Conservation (phyloP, 345 rosid genomes). For the Salix brachista region DNA sequence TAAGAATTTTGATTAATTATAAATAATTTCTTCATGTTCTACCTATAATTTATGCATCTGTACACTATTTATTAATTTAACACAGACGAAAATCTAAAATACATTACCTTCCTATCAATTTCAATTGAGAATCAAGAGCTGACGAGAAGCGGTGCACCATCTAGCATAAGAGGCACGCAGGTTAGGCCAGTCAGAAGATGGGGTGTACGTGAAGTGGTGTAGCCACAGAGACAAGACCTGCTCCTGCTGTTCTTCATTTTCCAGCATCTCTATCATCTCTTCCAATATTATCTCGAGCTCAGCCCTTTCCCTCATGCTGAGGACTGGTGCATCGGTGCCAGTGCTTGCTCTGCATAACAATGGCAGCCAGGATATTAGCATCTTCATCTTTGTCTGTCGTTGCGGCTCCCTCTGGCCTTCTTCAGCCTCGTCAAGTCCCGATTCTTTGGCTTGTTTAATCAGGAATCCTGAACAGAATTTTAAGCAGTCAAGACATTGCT, state of each 20-base stretch:
- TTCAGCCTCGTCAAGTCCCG: slow-evolving; percentile 29
- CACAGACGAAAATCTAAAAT: not conserved
- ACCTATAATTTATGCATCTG: not conserved
- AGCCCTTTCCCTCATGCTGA: slow-evolving; percentile 41
- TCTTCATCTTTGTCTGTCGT: slow-evolving; percentile 47
- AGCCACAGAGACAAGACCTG: slow-evolving; percentile 79
- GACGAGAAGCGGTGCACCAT: slow-evolving; percentile 74
- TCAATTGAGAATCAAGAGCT: slow-evolving; percentile 35
- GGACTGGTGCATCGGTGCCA: slow-evolving; percentile 62
- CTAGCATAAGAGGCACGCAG: slow-evolving; percentile 55
- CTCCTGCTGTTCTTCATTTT: slow-evolving; percentile 57
- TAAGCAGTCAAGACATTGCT: not conserved
- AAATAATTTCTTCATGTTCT: too few species aligned
- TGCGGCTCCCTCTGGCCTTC: slow-evolving; percentile 38
- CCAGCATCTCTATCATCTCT: slow-evolving; percentile 50
- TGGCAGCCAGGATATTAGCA: slow-evolving; percentile 74
- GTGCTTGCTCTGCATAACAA: slow-evolving; percentile 67
- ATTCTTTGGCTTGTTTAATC: slow-evolving; percentile 59
- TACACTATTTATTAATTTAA: not conserved
- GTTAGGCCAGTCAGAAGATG: slow-evolving; percentile 90
- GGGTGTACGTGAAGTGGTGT: slow-evolving; percentile 59
- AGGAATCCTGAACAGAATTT: slow-evolving; percentile 48
- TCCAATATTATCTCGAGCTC: slow-evolving; percentile 62
- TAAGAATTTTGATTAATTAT: too few species aligned
- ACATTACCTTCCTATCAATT: not conserved